Base-by-base conservation (phyloP, 164 flowering plant genomes). In the Tetracentron sinense region DNA sequence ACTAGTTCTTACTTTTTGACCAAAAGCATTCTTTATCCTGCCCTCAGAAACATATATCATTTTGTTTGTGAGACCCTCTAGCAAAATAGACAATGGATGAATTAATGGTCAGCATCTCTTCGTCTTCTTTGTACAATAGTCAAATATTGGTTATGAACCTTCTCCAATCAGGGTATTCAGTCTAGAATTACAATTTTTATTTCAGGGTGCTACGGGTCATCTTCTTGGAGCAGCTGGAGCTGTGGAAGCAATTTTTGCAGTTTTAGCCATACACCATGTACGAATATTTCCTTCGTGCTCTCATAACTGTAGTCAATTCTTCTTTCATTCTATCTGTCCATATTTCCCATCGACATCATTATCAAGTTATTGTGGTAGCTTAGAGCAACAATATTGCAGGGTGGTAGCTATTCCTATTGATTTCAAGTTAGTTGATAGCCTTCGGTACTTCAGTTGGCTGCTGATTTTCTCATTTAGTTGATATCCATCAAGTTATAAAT, bases 171-270 rank as follows among this genome's bases (percentile, higher is more conserved):
- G 38, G 38, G 38, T 33, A 4, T 33, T 33, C 38, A 33, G 4
- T 8, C 38, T 33, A 8, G 8, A 8, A 33, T 16, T 4, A 38
- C 5, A 3, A 16, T 22, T 71, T 14, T 28, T 31, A 48, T 50
- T 61, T 70, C 74, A 94, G 97, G 97, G 99, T 70, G 97, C 99
- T 42, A 68, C 83, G 48, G 99, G 99, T 33, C 97, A 95, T 87
- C 99, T 95, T 42, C 92, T 95, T 64, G 99, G 97, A 47, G 97
- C 97, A 42, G 99, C 99, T 62, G 99, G 99, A 72, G 90, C 97
- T 23, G 97, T 92, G 29, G 99, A 95, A 77, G 97, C 97, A 51
- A 86, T 95, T 54, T 92, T 90, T 75, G 38, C 91, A 11, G 79
- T 90, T 64, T 70, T 95, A 61, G 87, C 97, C 48, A 85, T 90